A percentile compares a stretch with the other conserved stretches of the same genome.
Conservation (phyloP, 441 rosid genomes). For the Euphorbia schlechtendalii region DNA sequence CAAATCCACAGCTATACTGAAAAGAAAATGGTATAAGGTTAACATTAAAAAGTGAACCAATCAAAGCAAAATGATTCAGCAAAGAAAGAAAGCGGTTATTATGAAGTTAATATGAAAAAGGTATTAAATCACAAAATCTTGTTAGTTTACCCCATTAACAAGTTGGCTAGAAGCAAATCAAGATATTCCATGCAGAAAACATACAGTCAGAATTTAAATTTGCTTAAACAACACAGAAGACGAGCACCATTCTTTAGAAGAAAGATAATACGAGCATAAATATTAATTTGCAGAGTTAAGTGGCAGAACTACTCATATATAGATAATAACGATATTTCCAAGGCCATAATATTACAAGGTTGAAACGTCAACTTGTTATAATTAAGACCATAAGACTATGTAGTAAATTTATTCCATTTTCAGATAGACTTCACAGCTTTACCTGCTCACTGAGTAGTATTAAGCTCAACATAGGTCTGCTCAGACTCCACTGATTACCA, state of each 20-base stretch:
- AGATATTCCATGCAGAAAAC: neutral
- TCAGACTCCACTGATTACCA: conserved; percentile 97
- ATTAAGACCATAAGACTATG: neutral
- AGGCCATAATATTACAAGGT: neutral
- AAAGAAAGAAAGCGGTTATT: neutral
- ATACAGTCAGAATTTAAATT: neutral
- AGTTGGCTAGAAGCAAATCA: neutral
- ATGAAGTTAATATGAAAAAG: neutral
- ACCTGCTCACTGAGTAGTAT: conserved; percentile 93
- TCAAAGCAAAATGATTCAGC: no score
- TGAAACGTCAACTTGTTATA: neutral
- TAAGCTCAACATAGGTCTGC: conserved; percentile 97
- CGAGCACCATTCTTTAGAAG: neutral
- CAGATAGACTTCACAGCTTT: neutral
- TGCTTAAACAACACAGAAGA: neutral
- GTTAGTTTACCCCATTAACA: neutral
- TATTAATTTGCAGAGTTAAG: no score
- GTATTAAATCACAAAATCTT: neutral
- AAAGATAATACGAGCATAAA: neutral
- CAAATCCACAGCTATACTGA: no score
- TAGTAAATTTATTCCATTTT: neutral
- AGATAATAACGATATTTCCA: no score
- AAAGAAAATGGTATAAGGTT: neutral
- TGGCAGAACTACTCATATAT: no score
- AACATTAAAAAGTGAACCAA: neutral